Evolutionary conservation across 2,329 filamentous ascomycete genomes (phyloP).

Genomic region (Diaporthe amygdali): DNA sequence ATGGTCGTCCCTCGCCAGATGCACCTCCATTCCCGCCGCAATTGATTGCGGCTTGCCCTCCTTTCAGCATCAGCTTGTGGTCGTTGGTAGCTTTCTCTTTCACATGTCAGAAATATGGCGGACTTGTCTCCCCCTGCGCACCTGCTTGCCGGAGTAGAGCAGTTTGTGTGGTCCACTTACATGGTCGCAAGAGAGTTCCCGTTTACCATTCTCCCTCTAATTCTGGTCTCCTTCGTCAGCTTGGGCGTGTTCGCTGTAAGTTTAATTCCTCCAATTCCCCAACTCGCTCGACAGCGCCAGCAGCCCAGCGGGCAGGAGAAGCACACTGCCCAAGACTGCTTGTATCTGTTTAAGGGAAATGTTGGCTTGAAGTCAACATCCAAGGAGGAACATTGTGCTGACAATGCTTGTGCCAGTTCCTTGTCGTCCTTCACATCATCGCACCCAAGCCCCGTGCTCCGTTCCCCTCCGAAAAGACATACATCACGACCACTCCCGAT

Average conservation of each 20-base stretch:
- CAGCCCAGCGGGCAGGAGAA: background rate
- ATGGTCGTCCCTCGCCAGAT: background rate
- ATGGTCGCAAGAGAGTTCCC: slow-evolving; percentile 44
- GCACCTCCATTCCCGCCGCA: background rate
- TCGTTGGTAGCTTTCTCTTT: background rate
- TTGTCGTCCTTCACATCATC: slow-evolving; percentile 72
- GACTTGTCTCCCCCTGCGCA: slow-evolving; percentile 4
- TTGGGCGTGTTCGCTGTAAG: slow-evolving; percentile 46
- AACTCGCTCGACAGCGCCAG: too few relatives aligned
- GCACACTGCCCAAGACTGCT: background rate
- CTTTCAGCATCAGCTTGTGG: background rate
- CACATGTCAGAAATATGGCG: slow-evolving; percentile 22
- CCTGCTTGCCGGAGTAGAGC: slow-evolving; percentile 38
- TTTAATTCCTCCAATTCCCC: background rate
- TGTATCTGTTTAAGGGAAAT: too few relatives aligned
- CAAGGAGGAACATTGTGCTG: background rate
- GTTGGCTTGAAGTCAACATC: background rate
- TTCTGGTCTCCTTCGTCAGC: slow-evolving; percentile 39
- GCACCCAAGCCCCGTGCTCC: slow-evolving; percentile 81
- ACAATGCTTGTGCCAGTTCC: slow-evolving; percentile 55
- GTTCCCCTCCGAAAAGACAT: slow-evolving; percentile 81
- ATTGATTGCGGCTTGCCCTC: background rate
- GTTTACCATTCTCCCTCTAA: slow-evolving; percentile 42
- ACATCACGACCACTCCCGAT: slow-evolving; percentile 74
- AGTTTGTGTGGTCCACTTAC: slow-evolving; percentile 41